Evolutionary conservation across 495 filamentous ascomycete genomes (phyloP), one percentile per base, ranked within the genome.

Genomic region (Trichoderma erinaceum): DNA sequence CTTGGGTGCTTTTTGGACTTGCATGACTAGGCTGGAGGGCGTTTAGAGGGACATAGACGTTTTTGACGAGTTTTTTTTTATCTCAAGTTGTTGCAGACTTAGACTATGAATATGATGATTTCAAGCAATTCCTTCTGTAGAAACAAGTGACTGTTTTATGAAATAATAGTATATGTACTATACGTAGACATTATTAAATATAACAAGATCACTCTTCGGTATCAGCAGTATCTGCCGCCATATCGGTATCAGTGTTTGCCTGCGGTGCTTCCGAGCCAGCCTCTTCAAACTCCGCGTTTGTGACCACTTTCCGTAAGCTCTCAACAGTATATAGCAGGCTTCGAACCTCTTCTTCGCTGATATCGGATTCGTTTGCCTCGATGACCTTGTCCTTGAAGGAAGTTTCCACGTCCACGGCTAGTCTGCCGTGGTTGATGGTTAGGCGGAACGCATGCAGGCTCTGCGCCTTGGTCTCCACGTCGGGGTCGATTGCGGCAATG

Each of bases 261-360:
- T 61, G 52, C 1, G 52, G 52, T 11, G 52, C 52, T 16, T 61
- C 52, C 15, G 52, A 61, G 52, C 52, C 52, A 27, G 32, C 27
- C 21, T 41, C 63, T 23, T 41, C 52, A 16, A 27, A 21, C 52
- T 16, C 21, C 13, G 13, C 48, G 16, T 23, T 23, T 11, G 52
- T 61, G 23, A 61, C 52, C 15, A 61, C 84, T 80, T 96, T 97
- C 65, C 93, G 83, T 65, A 97, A 79, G 68, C 87, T 88, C 64
- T 87, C 89, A 63, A 92, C 77, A 3, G 81, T 80, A 77, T 97
- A 97, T 66, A 97, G 69, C 0, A 88, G 76, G 63, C 87, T 85
- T 15, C 82, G 78, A 29, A 89, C 68, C 48, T 82, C 76, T 46
- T 80, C 74, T 18, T 78, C 71, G 21, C 68, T 69, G 61, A 85